Percentiles rank a stretch among this genome's conserved stretches.
phyloP scores from a whole-genome alignment of 768 basidiomycete genomes.

The Phaeotremella fagi region DNA sequence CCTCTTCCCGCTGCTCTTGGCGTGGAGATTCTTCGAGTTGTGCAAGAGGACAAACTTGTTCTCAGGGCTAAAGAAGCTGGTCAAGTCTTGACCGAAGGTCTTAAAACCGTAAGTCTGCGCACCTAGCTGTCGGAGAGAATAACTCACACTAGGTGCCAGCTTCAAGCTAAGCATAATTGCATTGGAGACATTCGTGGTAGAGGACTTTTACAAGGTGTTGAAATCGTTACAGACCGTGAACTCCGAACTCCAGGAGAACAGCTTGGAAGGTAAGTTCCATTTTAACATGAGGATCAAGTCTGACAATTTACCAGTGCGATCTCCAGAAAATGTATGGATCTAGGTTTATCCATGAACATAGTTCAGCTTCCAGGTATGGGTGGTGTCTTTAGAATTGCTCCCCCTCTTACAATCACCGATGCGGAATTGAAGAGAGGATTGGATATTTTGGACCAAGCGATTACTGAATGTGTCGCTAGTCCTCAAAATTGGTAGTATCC shows the following conservation, averaged over 20 bases:
- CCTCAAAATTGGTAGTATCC: too few species aligned
- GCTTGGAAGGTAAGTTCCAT: too few species aligned
- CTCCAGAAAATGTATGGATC: constrained; percentile 15
- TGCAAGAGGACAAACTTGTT: constrained; percentile 11
- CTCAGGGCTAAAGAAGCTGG: constrained; percentile 9
- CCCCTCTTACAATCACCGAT: constrained; percentile 18
- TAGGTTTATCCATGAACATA: constrained; percentile 20
- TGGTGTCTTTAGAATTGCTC: constrained; percentile 26
- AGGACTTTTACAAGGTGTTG: constrained; percentile 25
- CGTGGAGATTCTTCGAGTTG: constrained; percentile 21
- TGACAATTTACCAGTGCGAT: too few species aligned
- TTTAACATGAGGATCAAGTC: too few species aligned
- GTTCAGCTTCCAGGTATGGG: constrained; percentile 21
- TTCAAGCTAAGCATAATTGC: constrained; percentile 22
- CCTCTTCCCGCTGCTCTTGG: constrained; percentile 23
- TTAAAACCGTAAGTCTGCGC: constrained; percentile 8
- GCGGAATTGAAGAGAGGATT: constrained; percentile 18
- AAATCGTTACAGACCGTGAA: constrained; percentile 14
- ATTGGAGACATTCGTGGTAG: constrained; percentile 30
- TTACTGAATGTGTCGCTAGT: background rate
- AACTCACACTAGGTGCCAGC: background rate
- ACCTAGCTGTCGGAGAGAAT: background rate
- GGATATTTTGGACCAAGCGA: constrained; percentile 12
- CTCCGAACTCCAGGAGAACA: constrained; percentile 1
- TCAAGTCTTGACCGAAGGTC: constrained; percentile 3